Percentiles rank a stretch among this genome's conserved stretches.
Evolutionary conservation across 2,329 filamentous ascomycete genomes (phyloP).

Genomic region (Torrubiellomyces zombiae): DNA sequence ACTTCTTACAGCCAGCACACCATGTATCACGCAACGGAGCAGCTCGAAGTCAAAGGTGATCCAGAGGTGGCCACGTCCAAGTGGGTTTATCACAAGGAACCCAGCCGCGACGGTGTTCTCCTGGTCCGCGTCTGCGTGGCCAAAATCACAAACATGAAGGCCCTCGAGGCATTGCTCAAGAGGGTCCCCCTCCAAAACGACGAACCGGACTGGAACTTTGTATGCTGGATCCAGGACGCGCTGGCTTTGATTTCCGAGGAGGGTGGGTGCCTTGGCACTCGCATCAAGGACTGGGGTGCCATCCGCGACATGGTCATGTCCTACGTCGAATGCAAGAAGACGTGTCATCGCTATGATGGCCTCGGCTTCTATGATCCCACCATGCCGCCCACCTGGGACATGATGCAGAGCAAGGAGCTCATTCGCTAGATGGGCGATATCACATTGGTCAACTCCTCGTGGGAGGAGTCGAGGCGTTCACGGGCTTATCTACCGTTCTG

Average conservation of each 20-base stretch:
- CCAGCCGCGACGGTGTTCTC: slow-evolving; percentile 3
- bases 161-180: slow-evolving; percentile 3
- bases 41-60: slow-evolving; percentile 3
- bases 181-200: slow-evolving; percentile 2
- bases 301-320: slow-evolving; percentile 4
- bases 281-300: slow-evolving; percentile 2
- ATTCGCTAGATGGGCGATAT: slow-evolving; percentile 1
- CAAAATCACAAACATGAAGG: slow-evolving; percentile 2
- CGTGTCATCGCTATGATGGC: slow-evolving; percentile 4
- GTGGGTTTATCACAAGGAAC: slow-evolving; percentile 4
- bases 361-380: slow-evolving; percentile 3
- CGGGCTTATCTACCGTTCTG: background rate
- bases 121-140: slow-evolving; percentile 3
- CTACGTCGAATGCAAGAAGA: slow-evolving; percentile 4
- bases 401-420: slow-evolving; percentile 3
- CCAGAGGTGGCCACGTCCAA: slow-evolving; percentile 1
- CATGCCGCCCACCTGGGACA: slow-evolving; percentile 4
- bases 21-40: slow-evolving; percentile 5
- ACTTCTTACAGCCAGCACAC: slow-evolving; percentile 2
- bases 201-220: slow-evolving; percentile 3
- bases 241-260: slow-evolving; percentile 2
- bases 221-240: slow-evolving; percentile 4
- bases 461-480: too few species aligned
- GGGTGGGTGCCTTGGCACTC: slow-evolving; percentile 1
- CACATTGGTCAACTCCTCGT: too few species aligned